Evolutionary conservation across 2,329 filamentous ascomycete species (phyloP).

Genomic region (Alternaria sp.): DNA sequence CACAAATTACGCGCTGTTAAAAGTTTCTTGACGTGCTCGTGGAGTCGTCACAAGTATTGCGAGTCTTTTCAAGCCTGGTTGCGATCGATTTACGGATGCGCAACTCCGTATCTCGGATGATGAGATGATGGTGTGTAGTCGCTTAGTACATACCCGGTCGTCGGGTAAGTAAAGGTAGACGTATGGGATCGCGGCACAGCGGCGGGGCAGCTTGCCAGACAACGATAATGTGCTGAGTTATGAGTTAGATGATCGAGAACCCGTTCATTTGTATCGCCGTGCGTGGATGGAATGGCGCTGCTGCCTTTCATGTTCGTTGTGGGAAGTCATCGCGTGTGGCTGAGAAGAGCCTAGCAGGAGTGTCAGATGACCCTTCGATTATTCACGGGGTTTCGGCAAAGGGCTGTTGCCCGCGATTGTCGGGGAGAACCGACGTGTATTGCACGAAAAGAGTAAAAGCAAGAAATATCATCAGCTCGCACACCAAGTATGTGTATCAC

Average conservation of each 20-base stretch:
- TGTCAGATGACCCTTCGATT: conserved; percentile 34
- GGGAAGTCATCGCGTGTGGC: conserved; percentile 30
- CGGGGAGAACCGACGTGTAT: conserved; percentile 1
- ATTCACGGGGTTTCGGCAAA: conserved; percentile 9
- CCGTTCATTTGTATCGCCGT: conserved; percentile 7
- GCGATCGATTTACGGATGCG: conserved; percentile 1
- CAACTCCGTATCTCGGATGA: conserved; percentile 2
- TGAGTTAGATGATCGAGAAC: neutral
- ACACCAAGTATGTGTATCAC: neutral
- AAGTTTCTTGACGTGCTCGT: neutral
- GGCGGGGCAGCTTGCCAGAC: conserved; percentile 14
- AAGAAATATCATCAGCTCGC: conserved; percentile 1
- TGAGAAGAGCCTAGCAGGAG: conserved; percentile 26
- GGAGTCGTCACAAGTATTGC: neutral
- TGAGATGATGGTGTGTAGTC: conserved; percentile 17
- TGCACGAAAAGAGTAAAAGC: conserved; percentile 11
- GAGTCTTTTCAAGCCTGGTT: neutral
- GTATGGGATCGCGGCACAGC: conserved; percentile 26
- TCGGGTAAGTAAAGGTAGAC: conserved; percentile 32
- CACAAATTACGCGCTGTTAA: conserved; percentile 7
- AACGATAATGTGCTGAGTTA: conserved; percentile 19
- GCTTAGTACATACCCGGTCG: conserved; percentile 31
- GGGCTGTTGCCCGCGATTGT: neutral
- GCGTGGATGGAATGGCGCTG: conserved; percentile 20
- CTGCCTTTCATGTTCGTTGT: conserved; percentile 29